A percentile compares a stretch with the other conserved stretches of the same genome.
These are phyloP conservation scores for Candida orba DNA, from an alignment of 805 yeast species.

Conservation along the genomic window DNA sequence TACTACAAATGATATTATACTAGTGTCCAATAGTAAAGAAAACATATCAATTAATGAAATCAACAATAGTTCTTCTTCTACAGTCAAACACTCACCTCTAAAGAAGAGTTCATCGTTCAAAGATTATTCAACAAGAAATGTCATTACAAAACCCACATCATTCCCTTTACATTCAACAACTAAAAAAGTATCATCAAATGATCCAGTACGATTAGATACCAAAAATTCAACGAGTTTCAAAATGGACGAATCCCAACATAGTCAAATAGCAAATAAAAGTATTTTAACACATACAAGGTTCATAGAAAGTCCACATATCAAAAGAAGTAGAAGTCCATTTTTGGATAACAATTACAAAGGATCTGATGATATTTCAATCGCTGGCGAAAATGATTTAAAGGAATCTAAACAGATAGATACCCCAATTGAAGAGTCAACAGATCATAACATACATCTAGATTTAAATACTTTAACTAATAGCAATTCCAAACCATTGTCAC, in stretches of 20 bases:
- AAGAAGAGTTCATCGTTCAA: not conserved
- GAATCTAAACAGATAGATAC: slow-evolving; percentile 7
- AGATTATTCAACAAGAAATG: too few relatives aligned
- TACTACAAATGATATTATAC: slow-evolving; percentile 15
- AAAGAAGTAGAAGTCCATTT: slow-evolving; percentile 22
- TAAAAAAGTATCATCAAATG: not conserved
- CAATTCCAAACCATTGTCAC: too few relatives aligned
- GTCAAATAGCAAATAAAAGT: slow-evolving; percentile 10
- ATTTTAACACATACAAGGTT: slow-evolving; percentile 15
- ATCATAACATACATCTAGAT: slow-evolving; percentile 16
- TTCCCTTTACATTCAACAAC: not conserved
- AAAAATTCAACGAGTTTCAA: not conserved
- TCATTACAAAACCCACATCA: too few relatives aligned
- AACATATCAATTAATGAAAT: not conserved
- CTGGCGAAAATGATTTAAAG: slow-evolving; percentile 7
- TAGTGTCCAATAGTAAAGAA: slow-evolving; percentile 19
- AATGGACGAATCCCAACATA: slow-evolving; percentile 7
- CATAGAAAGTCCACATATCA: slow-evolving; percentile 13
- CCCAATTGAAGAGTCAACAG: slow-evolving; percentile 25
- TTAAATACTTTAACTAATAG: too few relatives aligned
- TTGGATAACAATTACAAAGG: slow-evolving; percentile 18
- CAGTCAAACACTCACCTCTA: not conserved
- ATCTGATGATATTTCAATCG: slow-evolving; percentile 9
- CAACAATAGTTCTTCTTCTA: not conserved
- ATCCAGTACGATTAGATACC: too few relatives aligned